Evolutionary conservation across 192 early-diverging fungal species (phyloP).

Genomic region (Backusella luteola): DNA sequence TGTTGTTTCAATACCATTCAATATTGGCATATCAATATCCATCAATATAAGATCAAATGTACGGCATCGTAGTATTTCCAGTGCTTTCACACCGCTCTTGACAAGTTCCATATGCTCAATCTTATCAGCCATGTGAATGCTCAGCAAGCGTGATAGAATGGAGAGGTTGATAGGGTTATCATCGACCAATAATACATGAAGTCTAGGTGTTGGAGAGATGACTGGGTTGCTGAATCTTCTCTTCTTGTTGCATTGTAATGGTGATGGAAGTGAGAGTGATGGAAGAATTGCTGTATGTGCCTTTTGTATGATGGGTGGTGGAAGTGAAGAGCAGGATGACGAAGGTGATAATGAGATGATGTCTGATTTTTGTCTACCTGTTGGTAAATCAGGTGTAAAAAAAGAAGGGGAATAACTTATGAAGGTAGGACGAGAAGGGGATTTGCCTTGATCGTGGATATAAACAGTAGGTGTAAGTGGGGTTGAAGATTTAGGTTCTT

Average conservation of each 20-base stretch:
- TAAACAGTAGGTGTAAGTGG: slow-evolving; percentile 15
- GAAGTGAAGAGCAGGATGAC: slow-evolving; percentile 5
- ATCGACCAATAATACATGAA: slow-evolving; percentile 55
- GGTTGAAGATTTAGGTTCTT: background rate
- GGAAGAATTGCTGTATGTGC: background rate
- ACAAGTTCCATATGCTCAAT: slow-evolving; percentile 43
- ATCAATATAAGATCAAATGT: slow-evolving; percentile 61
- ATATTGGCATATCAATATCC: slow-evolving; percentile 70
- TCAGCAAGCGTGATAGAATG: slow-evolving; percentile 56
- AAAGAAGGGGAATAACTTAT: slow-evolving; percentile 8
- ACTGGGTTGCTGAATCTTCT: slow-evolving; percentile 13
- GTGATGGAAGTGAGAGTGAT: slow-evolving; percentile 14
- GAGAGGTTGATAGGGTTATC: slow-evolving; percentile 67
- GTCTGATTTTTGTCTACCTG: background rate
- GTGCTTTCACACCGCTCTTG: slow-evolving; percentile 48
- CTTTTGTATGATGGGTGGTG: background rate
- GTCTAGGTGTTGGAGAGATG: background rate
- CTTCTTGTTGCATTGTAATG: background rate
- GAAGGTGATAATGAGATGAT: slow-evolving; percentile 1
- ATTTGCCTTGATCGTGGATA: slow-evolving; percentile 5
- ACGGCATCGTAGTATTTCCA: slow-evolving; percentile 43
- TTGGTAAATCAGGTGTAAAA: background rate
- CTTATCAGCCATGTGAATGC: slow-evolving; percentile 48
- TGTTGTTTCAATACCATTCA: slow-evolving; percentile 63
- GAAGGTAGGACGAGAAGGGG: background rate